Conservation (phyloP, 2,329 filamentous ascomycete species). For the Claviceps sorghi region DNA sequence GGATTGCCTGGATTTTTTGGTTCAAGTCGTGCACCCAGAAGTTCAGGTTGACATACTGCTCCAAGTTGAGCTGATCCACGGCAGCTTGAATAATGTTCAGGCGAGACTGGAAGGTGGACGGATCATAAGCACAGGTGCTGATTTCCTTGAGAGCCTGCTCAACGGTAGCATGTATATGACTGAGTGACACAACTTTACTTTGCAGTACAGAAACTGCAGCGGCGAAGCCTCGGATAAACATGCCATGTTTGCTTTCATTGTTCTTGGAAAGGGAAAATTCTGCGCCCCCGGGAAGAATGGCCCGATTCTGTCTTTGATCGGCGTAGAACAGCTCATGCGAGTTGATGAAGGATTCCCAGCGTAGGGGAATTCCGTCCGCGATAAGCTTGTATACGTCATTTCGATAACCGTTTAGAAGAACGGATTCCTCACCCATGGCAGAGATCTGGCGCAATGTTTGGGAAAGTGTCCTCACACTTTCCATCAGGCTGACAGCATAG, state of each 20-base stretch:
- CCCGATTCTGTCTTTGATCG: constrained; percentile 31
- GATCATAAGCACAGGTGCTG: constrained; percentile 69
- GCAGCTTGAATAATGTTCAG: constrained; percentile 78
- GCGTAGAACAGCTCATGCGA: constrained; percentile 75
- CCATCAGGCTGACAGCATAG: constrained; percentile 95
- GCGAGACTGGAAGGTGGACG: constrained; percentile 62
- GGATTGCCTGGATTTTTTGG: constrained; percentile 61
- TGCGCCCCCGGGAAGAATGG: constrained; percentile 21
- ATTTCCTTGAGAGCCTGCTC: constrained; percentile 76
- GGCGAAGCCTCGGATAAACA: constrained; percentile 91
- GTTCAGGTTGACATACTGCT: constrained; percentile 86
- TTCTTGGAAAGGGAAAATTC: constrained; percentile 35
- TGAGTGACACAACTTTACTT: constrained; percentile 66
- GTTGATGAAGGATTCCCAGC: constrained; percentile 97
- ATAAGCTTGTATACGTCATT: constrained; percentile 80
- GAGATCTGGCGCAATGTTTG: constrained; percentile 77
- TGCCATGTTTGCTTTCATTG: constrained; percentile 82
- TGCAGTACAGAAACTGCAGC: constrained; percentile 77
- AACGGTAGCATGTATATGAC: constrained; percentile 62
- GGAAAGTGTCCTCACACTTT: constrained; percentile 85
- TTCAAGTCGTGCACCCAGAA: constrained; percentile 88
- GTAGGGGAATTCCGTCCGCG: constrained; percentile 71
- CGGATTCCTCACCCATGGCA: constrained; percentile 73
- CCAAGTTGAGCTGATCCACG: constrained; percentile 90
- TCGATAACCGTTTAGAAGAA: constrained; percentile 78